These are phyloP conservation scores for Diplodia scrobiculata DNA, from an alignment of 2,329 filamentous ascomycete genomes.

Conservation along the genomic window DNA sequence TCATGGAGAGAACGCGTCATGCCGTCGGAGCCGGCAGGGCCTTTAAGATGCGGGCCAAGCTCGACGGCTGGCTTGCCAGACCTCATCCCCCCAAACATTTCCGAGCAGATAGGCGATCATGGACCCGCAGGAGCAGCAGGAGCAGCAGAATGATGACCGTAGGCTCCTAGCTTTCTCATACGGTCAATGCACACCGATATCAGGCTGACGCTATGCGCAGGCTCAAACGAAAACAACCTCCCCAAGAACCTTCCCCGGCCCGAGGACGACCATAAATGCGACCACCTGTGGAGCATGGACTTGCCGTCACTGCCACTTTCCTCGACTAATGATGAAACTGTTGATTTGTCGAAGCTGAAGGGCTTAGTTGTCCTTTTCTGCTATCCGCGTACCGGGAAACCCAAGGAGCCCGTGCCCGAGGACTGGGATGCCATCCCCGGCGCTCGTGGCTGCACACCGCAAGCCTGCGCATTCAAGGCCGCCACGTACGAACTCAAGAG, in stretches of 20 bases:
- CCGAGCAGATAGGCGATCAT: background rate
- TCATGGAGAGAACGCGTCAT: background rate
- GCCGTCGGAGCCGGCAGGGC: background rate
- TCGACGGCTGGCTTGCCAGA: background rate
- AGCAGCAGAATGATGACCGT: background rate
- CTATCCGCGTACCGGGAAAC: constrained; percentile 48
- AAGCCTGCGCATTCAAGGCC: constrained; percentile 51
- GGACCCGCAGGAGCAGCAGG: background rate
- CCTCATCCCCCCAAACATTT: background rate
- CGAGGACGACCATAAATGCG: constrained; percentile 47
- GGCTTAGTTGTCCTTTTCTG: constrained; percentile 49
- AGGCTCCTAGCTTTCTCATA: background rate
- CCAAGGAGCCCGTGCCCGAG: constrained; percentile 46
- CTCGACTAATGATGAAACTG: constrained; percentile 38
- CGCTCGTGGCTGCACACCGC: constrained; percentile 50
- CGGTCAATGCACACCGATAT: background rate
- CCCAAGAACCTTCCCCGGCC: constrained; percentile 45
- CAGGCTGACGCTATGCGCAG: background rate
- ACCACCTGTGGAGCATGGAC: constrained; percentile 41
- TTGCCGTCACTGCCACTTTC: constrained; percentile 40
- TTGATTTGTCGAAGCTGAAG: constrained; percentile 42
- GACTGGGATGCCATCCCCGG: constrained; percentile 50
- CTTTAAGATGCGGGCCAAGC: background rate
- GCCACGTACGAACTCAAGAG: constrained; percentile 36
- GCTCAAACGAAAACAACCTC: constrained; percentile 30